Percentiles rank a stretch among this genome's conserved stretches.
phyloP scores from a whole-genome alignment of 2,329 filamentous ascomycete species.

The Neonectria hederae region DNA sequence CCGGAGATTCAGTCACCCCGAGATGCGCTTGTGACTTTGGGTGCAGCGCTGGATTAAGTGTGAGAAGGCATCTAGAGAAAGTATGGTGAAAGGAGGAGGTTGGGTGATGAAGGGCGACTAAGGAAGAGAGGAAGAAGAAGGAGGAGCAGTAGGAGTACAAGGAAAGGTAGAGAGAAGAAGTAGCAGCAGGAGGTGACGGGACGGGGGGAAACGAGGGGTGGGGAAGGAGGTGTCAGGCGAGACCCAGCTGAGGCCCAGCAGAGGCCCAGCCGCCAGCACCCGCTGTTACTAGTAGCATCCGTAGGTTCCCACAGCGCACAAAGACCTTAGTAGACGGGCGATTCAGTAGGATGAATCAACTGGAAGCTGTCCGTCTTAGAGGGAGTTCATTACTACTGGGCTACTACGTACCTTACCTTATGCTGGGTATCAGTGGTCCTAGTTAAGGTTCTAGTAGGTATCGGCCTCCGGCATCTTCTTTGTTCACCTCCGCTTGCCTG shows the following conservation, averaged over 20 bases:
- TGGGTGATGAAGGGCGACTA: conserved; percentile 31
- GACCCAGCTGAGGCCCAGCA: conserved; percentile 12
- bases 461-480: neutral
- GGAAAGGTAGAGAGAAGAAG: conserved; percentile 27
- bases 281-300: conserved; percentile 17
- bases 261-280: conserved; percentile 9
- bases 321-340: neutral
- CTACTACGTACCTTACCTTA: too few relatives aligned
- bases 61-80: conserved; percentile 28
- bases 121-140: conserved; percentile 19
- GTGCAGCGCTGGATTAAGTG: conserved; percentile 24
- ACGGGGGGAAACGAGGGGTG: conserved; percentile 37
- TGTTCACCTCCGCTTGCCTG: neutral
- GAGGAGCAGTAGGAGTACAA: conserved; percentile 35
- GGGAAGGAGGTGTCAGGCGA: conserved; percentile 36
- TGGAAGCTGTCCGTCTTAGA: too few relatives aligned
- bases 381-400: too few relatives aligned
- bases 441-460: too few relatives aligned
- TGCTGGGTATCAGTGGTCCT: too few relatives aligned
- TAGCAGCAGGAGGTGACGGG: conserved; percentile 31
- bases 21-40: conserved; percentile 22
- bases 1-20: conserved; percentile 25
- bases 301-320: neutral
- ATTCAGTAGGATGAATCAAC: neutral
- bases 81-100: conserved; percentile 29